phyloP scores from a whole-genome alignment of 306 rosid species.

The Alnus rubra region DNA sequence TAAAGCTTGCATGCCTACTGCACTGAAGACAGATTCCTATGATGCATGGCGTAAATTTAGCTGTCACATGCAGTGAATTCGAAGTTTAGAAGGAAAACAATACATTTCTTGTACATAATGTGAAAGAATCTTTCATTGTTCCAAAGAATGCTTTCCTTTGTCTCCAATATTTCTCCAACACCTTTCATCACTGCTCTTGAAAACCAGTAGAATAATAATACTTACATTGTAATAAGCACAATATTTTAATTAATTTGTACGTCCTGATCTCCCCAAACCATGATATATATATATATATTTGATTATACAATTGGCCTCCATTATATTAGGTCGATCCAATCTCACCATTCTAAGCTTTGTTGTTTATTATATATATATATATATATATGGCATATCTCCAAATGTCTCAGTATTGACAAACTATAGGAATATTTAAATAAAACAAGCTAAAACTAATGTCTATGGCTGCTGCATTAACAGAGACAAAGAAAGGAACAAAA shows the following conservation, averaged over 20 bases:
- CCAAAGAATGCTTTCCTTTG: not conserved
- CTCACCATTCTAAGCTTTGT: not conserved
- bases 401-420: too few species aligned
- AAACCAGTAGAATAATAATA: not conserved
- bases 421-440: too few species aligned
- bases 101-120: not conserved
- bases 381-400: too few species aligned
- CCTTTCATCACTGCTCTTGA: not conserved
- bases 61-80: not conserved
- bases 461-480: conserved; percentile 24
- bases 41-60: conserved; percentile 3
- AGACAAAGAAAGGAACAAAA: conserved; percentile 22
- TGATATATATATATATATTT: too few species aligned
- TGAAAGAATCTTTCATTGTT: not conserved
- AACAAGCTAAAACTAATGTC: too few species aligned
- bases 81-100: not conserved
- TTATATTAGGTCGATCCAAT: too few species aligned
- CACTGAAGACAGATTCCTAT: not conserved
- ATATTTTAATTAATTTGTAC: not conserved
- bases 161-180: not conserved
- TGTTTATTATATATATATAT: not conserved
- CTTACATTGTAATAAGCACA: not conserved
- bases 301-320: too few species aligned
- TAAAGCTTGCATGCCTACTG: not conserved
- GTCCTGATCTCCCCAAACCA: too few species aligned